These are phyloP conservation scores for Fusarium floridanum DNA, from an alignment of 2,329 filamentous ascomycete genomes.

Conservation along the genomic window DNA sequence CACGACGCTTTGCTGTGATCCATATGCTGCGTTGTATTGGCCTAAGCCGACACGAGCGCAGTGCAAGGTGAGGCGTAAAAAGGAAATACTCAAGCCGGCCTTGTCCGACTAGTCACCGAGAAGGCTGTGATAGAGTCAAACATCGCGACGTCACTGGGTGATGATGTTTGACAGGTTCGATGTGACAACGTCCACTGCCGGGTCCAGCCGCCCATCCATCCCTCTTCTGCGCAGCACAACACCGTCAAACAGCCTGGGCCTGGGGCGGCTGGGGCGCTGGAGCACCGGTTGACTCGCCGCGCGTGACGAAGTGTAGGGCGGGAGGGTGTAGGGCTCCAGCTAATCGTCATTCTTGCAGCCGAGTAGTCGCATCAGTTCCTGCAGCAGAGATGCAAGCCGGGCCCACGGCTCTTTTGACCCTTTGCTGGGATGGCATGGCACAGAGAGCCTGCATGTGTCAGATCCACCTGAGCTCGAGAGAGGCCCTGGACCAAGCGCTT, in stretches of 20 bases:
- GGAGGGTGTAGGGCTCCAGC: constrained; percentile 40
- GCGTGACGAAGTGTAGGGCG: constrained; percentile 26
- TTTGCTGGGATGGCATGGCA: constrained; percentile 17
- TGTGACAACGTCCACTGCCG: constrained; percentile 24
- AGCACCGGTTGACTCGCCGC: constrained; percentile 23
- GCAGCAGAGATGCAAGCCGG: constrained; percentile 39
- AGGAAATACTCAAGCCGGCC: constrained; percentile 30
- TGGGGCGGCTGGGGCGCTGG: constrained; percentile 21
- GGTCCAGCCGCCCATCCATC: constrained; percentile 31
- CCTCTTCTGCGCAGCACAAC: constrained; percentile 3
- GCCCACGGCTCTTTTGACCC: constrained; percentile 5
- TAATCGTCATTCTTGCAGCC: constrained; percentile 28
- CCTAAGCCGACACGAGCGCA: not conserved
- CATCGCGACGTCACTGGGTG: constrained; percentile 36
- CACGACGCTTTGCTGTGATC: not conserved
- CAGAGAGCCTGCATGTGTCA: constrained; percentile 39
- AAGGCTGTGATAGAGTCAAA: constrained; percentile 27
- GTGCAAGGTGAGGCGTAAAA: constrained; percentile 28
- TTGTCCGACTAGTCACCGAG: constrained; percentile 16
- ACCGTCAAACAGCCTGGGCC: constrained; percentile 7
- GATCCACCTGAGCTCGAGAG: constrained; percentile 35
- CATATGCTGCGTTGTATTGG: constrained; percentile 2
- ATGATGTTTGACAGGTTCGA: constrained; percentile 23
- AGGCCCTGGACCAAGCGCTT: constrained; percentile 29
- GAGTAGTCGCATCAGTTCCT: constrained; percentile 39